Conservation (phyloP, 1,284 basidiomycete species). For the Stereum hirsutum region DNA sequence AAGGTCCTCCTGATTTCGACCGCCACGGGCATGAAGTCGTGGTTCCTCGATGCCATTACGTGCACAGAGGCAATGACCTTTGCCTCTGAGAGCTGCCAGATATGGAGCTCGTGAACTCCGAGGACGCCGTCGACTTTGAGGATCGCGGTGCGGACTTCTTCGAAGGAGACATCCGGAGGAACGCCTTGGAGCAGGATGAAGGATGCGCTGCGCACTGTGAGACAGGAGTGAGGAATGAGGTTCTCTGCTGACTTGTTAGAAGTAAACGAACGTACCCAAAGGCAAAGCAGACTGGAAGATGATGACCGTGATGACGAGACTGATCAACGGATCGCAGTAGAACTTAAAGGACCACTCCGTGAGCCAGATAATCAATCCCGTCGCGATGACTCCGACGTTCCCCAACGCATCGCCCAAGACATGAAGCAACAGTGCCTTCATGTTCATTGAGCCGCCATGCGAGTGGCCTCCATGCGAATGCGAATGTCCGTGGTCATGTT, state of each 20-base stretch:
- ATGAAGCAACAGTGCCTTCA: constrained; percentile 91
- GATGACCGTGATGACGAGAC: constrained; percentile 91
- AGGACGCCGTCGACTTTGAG: constrained; percentile 79
- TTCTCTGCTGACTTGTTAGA: too few species aligned
- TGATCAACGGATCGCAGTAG: constrained; percentile 93
- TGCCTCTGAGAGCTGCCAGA: constrained; percentile 89
- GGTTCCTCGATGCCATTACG: constrained; percentile 72
- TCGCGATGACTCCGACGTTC: constrained; percentile 95
- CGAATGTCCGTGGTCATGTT: constrained; percentile 10
- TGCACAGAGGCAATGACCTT: constrained; percentile 96
- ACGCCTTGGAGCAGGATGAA: constrained; percentile 98
- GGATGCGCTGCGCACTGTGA: constrained; percentile 80
- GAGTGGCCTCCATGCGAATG: constrained; percentile 37
- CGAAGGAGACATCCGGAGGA: constrained; percentile 82
- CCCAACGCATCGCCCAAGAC: constrained; percentile 96
- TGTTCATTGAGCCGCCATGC: constrained; percentile 85
- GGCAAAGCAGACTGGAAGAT: constrained; percentile 96
- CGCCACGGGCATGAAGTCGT: constrained; percentile 90
- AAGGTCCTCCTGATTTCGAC: constrained; percentile 76
- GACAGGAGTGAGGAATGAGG: constrained; percentile 10
- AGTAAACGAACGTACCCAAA: constrained; percentile 50
- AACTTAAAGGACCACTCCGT: constrained; percentile 72
- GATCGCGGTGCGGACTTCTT: constrained; percentile 78
- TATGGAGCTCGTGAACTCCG: constrained; percentile 91
- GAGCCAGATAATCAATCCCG: constrained; percentile 90